Evolutionary conservation across 2,329 filamentous ascomycete genomes (phyloP), one percentile per base, ranked within the genome.

Genomic region (Camillea tinctor): DNA sequence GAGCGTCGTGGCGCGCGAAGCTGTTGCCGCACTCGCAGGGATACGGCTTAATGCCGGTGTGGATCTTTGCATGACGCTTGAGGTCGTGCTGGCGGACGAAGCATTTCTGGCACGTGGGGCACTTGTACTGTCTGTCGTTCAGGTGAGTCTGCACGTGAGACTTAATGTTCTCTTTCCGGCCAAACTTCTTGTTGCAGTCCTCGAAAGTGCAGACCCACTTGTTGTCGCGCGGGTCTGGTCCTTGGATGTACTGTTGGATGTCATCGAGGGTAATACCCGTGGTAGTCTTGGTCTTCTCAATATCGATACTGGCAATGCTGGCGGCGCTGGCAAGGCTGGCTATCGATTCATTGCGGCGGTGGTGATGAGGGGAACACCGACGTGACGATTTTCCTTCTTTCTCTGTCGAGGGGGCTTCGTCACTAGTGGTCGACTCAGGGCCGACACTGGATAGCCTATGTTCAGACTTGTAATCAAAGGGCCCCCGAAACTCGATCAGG

Each of bases 161-260:
- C 74, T 97, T 96, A 80, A 98, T 97, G 77, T 99, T 98, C 76
- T 99, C 95, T 75, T 97, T 96, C 68, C 95, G 87, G n/a, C 93
- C 94, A 73, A 99, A 98, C 56, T 88, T 86, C 76, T 97, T 96
- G 68, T 88, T 85, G 76, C 95, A 99, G 24, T 88, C 88, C 8
- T 92, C 82, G 59, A 79, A 93, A n/a, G 86, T 76, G 72, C 91
- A 95, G 6, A 88, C 80, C 89, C 90, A 95, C 75, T 92, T 93
- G 68, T 88, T 88, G 67, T 93, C 90, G n/a, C 75, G 73, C 2
- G 86, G 80, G 68, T 92, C 89, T 0, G 90, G 90, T 1, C 89
- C 89, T 54, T 84, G 81, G 67, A 94, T 94, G 75, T 83, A 92
- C 54, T 85, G 83, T 4, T 88, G 84, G 66, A 94, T 93, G 66